phyloP scores from a whole-genome alignment of 176 grass and related monocot genomes.

The Microstegium vimineum region DNA sequence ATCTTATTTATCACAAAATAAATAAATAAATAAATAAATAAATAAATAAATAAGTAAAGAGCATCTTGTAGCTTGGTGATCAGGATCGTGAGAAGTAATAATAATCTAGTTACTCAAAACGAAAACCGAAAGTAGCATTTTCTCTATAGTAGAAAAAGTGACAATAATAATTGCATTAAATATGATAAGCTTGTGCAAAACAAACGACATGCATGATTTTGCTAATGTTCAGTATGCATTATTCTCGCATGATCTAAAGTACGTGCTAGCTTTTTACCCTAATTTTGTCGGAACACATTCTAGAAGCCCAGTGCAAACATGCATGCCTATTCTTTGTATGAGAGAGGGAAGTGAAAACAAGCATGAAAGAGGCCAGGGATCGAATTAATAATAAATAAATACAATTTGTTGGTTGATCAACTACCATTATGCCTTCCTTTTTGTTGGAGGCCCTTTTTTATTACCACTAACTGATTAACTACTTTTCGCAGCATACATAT shows the following conservation, averaged over 20 bases:
- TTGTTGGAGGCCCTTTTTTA: background rate
- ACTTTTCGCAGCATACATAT: background rate
- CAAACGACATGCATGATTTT: too few species aligned
- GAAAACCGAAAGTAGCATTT: too few species aligned
- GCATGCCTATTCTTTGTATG: background rate
- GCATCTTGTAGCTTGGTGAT: too few species aligned
- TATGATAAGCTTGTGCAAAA: too few species aligned
- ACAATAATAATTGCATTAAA: too few species aligned
- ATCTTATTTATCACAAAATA: too few species aligned
- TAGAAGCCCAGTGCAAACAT: constrained; percentile 2
- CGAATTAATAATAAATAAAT: background rate
- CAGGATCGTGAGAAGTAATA: too few species aligned
- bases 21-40: too few species aligned
- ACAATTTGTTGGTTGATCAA: background rate
- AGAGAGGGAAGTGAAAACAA: too few species aligned
- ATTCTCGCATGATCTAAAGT: background rate
- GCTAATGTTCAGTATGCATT: background rate
- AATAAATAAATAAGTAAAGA: too few species aligned
- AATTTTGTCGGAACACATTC: background rate
- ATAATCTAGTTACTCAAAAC: too few species aligned
- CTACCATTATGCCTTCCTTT: background rate
- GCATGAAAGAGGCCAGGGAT: background rate
- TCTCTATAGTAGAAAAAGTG: too few species aligned
- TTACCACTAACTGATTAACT: background rate
- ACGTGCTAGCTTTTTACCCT: background rate